phyloP scores from a whole-genome alignment of 2,329 filamentous ascomycete species.

The Colletotrichum navitas region DNA sequence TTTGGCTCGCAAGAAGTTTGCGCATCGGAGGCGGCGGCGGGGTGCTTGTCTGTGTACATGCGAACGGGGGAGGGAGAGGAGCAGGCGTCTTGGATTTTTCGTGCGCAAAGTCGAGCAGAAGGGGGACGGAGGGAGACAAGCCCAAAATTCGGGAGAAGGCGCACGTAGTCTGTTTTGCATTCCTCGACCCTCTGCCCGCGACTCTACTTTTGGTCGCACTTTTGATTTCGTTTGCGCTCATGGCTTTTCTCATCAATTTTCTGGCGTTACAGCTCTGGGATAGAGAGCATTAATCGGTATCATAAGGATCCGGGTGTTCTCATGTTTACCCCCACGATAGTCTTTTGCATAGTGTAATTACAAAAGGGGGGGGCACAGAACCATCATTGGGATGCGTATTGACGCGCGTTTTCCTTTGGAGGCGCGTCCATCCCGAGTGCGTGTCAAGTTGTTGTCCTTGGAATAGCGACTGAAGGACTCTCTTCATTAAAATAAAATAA shows the following conservation, averaged over 20 bases:
- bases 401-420: background rate
- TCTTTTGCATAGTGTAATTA: background rate
- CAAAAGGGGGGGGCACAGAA: background rate
- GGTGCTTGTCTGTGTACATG: background rate
- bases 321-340: background rate
- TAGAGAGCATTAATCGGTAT: constrained; percentile 16
- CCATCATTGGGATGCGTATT: background rate
- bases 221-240: background rate
- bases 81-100: constrained; percentile 17
- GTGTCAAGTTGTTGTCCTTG: background rate
- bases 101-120: constrained; percentile 8
- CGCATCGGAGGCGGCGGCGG: background rate
- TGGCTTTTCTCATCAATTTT: constrained; percentile 10
- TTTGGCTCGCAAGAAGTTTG: background rate
- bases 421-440: background rate
- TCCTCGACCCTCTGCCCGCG: background rate
- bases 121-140: background rate
- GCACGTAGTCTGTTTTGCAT: background rate
- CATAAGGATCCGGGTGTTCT: constrained; percentile 3
- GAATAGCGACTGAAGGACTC: background rate
- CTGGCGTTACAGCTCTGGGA: constrained; percentile 26
- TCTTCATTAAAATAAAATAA: too few relatives aligned
- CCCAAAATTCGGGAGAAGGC: background rate
- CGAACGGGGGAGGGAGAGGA: background rate
- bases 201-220: background rate